phyloP scores from a whole-genome alignment of 2,329 filamentous ascomycete species.

The Ramularia collo-cygni region DNA sequence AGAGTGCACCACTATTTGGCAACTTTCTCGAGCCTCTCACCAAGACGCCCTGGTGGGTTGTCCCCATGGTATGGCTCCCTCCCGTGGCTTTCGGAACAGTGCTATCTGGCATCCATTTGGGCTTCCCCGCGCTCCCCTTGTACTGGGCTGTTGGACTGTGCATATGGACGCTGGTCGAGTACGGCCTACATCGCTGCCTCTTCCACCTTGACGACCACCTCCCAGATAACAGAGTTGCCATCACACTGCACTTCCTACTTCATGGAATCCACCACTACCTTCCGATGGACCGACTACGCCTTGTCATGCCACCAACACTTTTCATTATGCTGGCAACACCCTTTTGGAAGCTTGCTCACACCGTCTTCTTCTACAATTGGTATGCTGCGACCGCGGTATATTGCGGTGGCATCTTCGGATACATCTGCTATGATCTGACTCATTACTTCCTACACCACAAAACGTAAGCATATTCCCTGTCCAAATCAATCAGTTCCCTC shows the following conservation, averaged over 20 bases:
- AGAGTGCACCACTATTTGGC: conserved; percentile 87
- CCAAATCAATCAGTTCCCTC: too few species aligned
- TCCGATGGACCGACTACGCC: conserved; percentile 95
- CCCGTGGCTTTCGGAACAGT: conserved; percentile 65
- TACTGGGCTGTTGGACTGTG: conserved; percentile 67
- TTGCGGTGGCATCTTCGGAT: conserved; percentile 89
- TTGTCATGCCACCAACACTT: conserved; percentile 92
- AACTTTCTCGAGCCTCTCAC: conserved; percentile 98
- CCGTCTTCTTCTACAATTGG: conserved; percentile 79
- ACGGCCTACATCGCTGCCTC: conserved; percentile 77
- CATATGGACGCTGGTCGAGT: conserved; percentile 88
- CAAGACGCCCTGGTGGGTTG: conserved; percentile 88
- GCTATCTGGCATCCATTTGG: conserved; percentile 56
- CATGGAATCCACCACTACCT: conserved; percentile 97
- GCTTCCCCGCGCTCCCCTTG: conserved; percentile 39
- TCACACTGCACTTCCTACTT: conserved; percentile 86
- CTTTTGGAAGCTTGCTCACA: conserved; percentile 87
- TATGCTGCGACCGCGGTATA: conserved; percentile 69
- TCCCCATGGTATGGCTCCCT: conserved; percentile 83
- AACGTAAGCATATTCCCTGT: too few species aligned
- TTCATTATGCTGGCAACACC: conserved; percentile 78
- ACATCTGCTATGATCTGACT: conserved; percentile 92
- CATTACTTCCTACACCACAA: conserved; percentile 98
- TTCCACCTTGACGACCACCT: conserved; percentile 94
- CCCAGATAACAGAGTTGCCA: conserved; percentile 79